Conservation (phyloP, 2,329 filamentous ascomycete genomes). For the Aspergillus puulaauensis region DNA sequence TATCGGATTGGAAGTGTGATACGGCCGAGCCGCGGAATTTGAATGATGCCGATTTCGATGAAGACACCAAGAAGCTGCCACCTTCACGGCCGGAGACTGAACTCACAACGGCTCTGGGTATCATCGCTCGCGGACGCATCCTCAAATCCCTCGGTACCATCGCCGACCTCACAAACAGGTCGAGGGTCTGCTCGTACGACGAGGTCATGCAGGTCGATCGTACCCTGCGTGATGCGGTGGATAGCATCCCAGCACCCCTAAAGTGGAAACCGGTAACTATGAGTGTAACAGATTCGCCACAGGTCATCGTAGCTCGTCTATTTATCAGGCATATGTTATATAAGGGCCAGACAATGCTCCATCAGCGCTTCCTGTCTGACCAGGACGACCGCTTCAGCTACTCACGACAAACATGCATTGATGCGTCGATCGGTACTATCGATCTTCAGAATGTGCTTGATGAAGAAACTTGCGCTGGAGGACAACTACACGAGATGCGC, state of each 20-base stretch:
- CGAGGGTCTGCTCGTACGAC: slow-evolving; percentile 10
- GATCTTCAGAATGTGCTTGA: slow-evolving; percentile 50
- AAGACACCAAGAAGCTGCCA: slow-evolving; percentile 51
- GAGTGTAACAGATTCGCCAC: slow-evolving; percentile 22
- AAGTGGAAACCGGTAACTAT: slow-evolving; percentile 18
- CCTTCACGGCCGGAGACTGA: slow-evolving; percentile 52
- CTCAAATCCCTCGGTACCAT: slow-evolving; percentile 31
- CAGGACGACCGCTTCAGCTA: slow-evolving; percentile 25
- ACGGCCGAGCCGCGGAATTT: slow-evolving; percentile 57
- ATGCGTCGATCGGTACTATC: slow-evolving; percentile 48
- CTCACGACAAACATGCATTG: slow-evolving; percentile 47
- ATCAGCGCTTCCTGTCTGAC: slow-evolving; percentile 16
- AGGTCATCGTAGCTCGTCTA: slow-evolving; percentile 22
- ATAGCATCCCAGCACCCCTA: slow-evolving; percentile 12
- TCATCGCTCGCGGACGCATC: slow-evolving; percentile 35
- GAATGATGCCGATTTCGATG: slow-evolving; percentile 58
- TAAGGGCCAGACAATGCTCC: slow-evolving; percentile 24
- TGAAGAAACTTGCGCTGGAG: slow-evolving; percentile 52
- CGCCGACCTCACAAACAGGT: slow-evolving; percentile 27
- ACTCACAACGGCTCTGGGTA: slow-evolving; percentile 45
- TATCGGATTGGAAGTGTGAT: slow-evolving; percentile 59
- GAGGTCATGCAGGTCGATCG: not conserved
- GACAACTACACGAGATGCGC: slow-evolving; percentile 50
- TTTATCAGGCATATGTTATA: slow-evolving; percentile 23
- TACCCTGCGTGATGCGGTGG: not conserved